Evolutionary conservation across 805 yeast genomes (phyloP).

Genomic region (Kazachstania kunashirensis): DNA sequence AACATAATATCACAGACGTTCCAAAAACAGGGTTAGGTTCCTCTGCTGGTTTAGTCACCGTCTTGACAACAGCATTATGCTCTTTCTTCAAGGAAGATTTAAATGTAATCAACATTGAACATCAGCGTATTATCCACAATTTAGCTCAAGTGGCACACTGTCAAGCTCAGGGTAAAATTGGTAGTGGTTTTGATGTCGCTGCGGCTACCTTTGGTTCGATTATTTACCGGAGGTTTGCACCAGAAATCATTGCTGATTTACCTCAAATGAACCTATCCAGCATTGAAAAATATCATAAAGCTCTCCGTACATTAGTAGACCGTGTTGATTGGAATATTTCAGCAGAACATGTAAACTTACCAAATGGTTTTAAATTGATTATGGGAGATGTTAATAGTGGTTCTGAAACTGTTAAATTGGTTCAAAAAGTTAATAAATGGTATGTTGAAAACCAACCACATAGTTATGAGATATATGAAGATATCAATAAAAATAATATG

Average conservation of each 20-base stretch:
- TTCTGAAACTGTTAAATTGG: constrained; percentile 88
- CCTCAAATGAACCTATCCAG: constrained; percentile 14
- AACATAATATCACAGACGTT: constrained; percentile 51
- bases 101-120: constrained; percentile 20
- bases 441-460: constrained; percentile 39
- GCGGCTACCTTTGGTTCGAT: constrained; percentile 91
- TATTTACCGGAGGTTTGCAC: constrained; percentile 65
- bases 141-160: constrained; percentile 86
- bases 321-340: constrained; percentile 50
- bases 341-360: constrained; percentile 50
- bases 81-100: constrained; percentile 34
- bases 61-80: constrained; percentile 59
- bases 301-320: constrained; percentile 33
- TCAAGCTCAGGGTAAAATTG: constrained; percentile 87
- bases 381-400: constrained; percentile 95
- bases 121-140: constrained; percentile 52
- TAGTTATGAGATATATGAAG: constrained; percentile 43
- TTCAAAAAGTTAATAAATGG: constrained; percentile 69
- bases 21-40: constrained; percentile 95
- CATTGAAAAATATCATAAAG: constrained; percentile 18
- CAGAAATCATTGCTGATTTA: constrained; percentile 37
- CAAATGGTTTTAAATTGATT: constrained; percentile 55
- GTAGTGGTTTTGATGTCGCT: constrained; percentile 96
- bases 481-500: constrained; percentile 51
- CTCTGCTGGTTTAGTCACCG: constrained; percentile 86